Evolutionary conservation across 441 rosid species (phyloP).

Genomic region (Euphorbia schlechtendalii): DNA sequence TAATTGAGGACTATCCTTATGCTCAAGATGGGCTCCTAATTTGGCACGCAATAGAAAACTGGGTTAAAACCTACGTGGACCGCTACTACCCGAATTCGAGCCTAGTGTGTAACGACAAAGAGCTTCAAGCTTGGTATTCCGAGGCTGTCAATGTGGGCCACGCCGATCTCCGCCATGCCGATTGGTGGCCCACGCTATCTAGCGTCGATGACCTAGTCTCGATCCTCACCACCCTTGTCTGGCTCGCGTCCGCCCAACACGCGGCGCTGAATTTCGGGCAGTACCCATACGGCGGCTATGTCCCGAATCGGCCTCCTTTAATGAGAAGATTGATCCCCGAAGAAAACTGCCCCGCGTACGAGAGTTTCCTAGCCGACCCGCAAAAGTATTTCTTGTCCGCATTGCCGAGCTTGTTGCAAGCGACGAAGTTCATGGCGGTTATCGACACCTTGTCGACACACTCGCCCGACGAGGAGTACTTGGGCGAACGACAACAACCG

Average conservation of each 20-base stretch:
- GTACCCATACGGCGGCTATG: conserved; percentile 85
- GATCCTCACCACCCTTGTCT: conserved; percentile 61
- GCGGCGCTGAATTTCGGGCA: conserved; percentile 96
- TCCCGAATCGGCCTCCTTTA: conserved; percentile 81
- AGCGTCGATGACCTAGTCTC: conserved; percentile 49
- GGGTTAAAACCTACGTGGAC: conserved; percentile 78
- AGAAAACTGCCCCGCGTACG: conserved; percentile 56
- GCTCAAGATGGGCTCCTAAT: conserved; percentile 83
- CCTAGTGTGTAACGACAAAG: conserved; percentile 47
- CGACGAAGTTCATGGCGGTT: conserved; percentile 95
- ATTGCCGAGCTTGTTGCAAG: conserved; percentile 73
- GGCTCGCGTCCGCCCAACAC: conserved; percentile 96
- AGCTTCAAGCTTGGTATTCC: conserved; percentile 77
- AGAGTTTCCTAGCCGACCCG: conserved; percentile 55
- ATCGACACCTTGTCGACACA: conserved; percentile 88
- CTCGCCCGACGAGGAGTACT: conserved; percentile 88
- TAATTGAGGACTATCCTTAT: conserved; percentile 87
- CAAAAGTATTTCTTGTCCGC: conserved; percentile 68
- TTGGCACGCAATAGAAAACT: conserved; percentile 74
- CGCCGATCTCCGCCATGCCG: conserved; percentile 56
- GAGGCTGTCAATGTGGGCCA: conserved; percentile 86
- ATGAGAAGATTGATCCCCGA: conserved; percentile 80
- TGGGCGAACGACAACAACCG: conserved; percentile 83
- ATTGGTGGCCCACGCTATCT: conserved; percentile 80
- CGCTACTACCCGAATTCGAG: conserved; percentile 59